phyloP scores from a whole-genome alignment of 2,329 filamentous ascomycete species.

The Sporothrix humicola region DNA sequence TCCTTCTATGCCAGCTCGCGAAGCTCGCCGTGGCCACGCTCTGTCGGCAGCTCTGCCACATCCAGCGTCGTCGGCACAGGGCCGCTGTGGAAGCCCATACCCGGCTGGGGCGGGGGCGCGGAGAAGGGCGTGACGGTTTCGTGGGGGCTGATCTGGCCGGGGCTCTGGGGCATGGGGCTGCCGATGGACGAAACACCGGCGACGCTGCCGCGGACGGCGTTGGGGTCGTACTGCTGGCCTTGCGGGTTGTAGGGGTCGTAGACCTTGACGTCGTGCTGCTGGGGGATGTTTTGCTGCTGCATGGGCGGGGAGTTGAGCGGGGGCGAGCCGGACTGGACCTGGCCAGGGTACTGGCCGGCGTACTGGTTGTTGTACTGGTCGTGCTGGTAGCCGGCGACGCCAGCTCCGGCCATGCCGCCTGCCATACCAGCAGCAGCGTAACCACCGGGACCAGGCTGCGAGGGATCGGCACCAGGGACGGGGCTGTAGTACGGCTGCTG shows the following conservation, averaged over 20 bases:
- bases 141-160: slow-evolving; percentile 32
- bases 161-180: slow-evolving; percentile 26
- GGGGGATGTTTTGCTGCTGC: slow-evolving; percentile 14
- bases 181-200: background rate
- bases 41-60: slow-evolving; percentile 43
- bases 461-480: slow-evolving; percentile 12
- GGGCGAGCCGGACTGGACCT: too few species aligned
- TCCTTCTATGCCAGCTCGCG: slow-evolving; percentile 43
- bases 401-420: slow-evolving; percentile 6
- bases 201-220: background rate
- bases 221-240: slow-evolving; percentile 30
- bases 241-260: slow-evolving; percentile 26
- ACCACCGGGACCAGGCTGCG: slow-evolving; percentile 10
- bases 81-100: slow-evolving; percentile 38
- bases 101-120: slow-evolving; percentile 29
- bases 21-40: slow-evolving; percentile 44
- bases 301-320: background rate
- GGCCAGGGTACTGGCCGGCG: background rate
- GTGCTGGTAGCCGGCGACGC: slow-evolving; percentile 25
- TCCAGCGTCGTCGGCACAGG: slow-evolving; percentile 37
- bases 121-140: slow-evolving; percentile 27
- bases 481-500: slow-evolving; percentile 34
- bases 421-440: background rate
- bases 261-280: slow-evolving; percentile 24
- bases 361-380: slow-evolving; percentile 26